Percentiles rank a stretch among this genome's conserved stretches.
Evolutionary conservation across 2,329 filamentous ascomycete genomes (phyloP).

Genomic region (Alternaria sp.): DNA sequence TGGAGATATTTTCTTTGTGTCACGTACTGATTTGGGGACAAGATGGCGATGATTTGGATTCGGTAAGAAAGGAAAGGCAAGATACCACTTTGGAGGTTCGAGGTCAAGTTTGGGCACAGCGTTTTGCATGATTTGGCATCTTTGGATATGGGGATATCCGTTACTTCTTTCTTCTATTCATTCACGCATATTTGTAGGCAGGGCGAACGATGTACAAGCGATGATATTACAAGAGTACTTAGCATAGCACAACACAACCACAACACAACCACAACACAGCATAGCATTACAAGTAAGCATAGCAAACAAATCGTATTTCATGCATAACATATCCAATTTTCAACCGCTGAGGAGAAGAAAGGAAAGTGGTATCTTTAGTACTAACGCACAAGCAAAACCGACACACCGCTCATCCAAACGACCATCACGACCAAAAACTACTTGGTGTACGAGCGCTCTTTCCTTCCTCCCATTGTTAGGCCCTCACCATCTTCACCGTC

Average conservation of each 20-base stretch:
- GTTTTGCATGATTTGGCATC: neutral
- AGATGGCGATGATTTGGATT: neutral
- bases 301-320: constrained; percentile 1
- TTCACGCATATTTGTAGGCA: constrained; percentile 9
- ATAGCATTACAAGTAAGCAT: neutral
- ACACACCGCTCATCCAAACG: neutral
- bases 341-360: constrained; percentile 1
- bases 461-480: constrained; percentile 29
- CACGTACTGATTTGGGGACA: neutral
- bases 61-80: neutral
- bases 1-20: no score
- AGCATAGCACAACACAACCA: constrained; percentile 21
- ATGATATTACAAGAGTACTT: constrained; percentile 7
- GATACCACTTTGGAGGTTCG: constrained; percentile 1
- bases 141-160: neutral
- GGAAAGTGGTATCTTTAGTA: constrained; percentile 27
- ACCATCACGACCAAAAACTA: constrained; percentile 1
- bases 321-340: constrained; percentile 6
- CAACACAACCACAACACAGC: constrained; percentile 11
- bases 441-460: constrained; percentile 13
- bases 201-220: constrained; percentile 4
- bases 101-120: constrained; percentile 3
- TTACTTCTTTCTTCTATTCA: neutral
- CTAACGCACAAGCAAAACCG: constrained; percentile 5
- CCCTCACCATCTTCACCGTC: constrained; percentile 33